Conservation (phyloP, 805 yeast genomes). For the Schwanniomyces pseudopolymorphus region DNA sequence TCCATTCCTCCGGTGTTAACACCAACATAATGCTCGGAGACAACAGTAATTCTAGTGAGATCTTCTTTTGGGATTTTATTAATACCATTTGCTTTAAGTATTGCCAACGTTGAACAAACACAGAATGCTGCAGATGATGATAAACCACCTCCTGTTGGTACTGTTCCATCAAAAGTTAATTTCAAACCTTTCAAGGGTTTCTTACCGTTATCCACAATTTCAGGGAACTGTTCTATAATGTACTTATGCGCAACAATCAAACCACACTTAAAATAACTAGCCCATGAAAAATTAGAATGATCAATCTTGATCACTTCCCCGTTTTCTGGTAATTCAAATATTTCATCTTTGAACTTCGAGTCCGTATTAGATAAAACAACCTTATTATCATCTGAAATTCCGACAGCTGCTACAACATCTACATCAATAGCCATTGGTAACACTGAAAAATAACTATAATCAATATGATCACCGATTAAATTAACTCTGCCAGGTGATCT, state of each 20-base stretch:
- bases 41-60: conserved; percentile 59
- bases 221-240: conserved; percentile 34
- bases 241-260: conserved; percentile 56
- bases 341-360: conserved; percentile 31
- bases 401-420: conserved; percentile 59
- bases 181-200: conserved; percentile 46
- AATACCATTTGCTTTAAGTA: conserved; percentile 53
- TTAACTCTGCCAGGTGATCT: conserved; percentile 79
- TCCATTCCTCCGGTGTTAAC: conserved; percentile 82
- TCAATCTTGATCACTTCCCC: conserved; percentile 48
- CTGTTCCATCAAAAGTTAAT: conserved; percentile 58
- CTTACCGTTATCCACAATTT: conserved; percentile 15
- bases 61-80: conserved; percentile 45
- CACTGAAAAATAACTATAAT: conserved; percentile 64
- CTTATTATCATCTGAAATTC: conserved; percentile 22
- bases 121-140: conserved; percentile 74
- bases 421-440: conserved; percentile 72
- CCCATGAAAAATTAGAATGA: conserved; percentile 54
- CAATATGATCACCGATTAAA: conserved; percentile 74
- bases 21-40: conserved; percentile 69
- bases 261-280: conserved; percentile 69
- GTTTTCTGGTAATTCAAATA: conserved; percentile 38
- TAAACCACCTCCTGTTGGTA: conserved; percentile 72
- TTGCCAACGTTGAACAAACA: conserved; percentile 60
- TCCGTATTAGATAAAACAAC: conserved; percentile 33